Percentiles rank a stretch among this genome's conserved stretches.
Conservation (phyloP, 169 alveolate species). For the Plasmodium vivax region DNA sequence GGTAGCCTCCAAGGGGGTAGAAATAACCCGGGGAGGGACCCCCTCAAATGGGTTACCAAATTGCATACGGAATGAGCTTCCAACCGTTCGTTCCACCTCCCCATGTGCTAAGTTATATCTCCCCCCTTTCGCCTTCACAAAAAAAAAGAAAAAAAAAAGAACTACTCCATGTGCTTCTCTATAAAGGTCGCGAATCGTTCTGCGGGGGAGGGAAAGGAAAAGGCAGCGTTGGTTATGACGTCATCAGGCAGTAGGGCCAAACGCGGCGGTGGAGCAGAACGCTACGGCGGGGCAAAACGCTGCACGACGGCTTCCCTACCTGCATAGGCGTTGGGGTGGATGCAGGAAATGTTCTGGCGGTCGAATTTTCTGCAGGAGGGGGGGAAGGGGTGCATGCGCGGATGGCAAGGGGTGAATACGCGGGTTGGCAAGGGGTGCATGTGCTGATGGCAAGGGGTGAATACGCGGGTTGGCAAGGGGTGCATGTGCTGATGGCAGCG, state of each 20-base stretch:
- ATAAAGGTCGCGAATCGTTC: conserved; percentile 61
- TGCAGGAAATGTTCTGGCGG: conserved; percentile 50
- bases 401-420: neutral
- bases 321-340: conserved; percentile 62
- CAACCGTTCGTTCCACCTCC: neutral
- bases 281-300: neutral
- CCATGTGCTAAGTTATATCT: neutral
- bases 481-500: neutral
- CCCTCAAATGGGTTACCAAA: neutral
- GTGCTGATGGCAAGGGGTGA: neutral
- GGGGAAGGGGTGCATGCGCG: neutral
- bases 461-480: neutral
- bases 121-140: neutral
- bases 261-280: no score
- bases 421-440: neutral
- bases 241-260: neutral
- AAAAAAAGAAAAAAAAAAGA: neutral
- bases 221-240: neutral
- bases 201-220: neutral
- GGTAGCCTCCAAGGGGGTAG: neutral
- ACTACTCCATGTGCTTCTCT: conserved; percentile 49
- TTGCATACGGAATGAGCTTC: neutral
- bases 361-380: conserved; percentile 25
- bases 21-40: neutral
- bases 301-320: neutral